Evolutionary conservation across 805 yeast species (phyloP), one percentile per base, ranked within the genome.

Genomic region (Kodamaea nitidulidarum): DNA sequence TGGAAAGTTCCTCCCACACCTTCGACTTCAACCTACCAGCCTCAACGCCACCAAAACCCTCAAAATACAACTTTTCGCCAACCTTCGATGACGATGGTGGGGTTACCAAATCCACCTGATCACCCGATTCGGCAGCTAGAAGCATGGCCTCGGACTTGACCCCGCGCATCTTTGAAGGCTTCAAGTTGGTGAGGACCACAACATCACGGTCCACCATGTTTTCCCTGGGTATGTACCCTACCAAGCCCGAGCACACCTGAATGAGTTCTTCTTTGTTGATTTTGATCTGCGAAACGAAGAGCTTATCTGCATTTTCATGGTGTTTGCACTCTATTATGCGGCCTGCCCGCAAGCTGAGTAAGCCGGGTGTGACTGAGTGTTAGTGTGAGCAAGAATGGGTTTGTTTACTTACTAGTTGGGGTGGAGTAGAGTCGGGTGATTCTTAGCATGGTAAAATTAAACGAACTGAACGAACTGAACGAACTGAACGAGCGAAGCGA

Each of bases 111-210:
- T 71, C 79, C 3, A 78, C 78, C 1, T 42, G 25, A 6, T 34
- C 46, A 4, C 27, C 40, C 0, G 38, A 25, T 16, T 55, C 75
- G 1, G 84, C 80, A n/a, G 86, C 85, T 15, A 81, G 51, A 1
- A 81, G 50, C 87, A 81, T 81, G 0, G 83, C 85, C 46, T 79
- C 76, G 2, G 84, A 78, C 29, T 51, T 54, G 15, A 74, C 70
- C 1, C 87, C 87, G 44, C 86, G 61, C 74, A 81, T 73, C 51
- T 78, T 79, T 8, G 78, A 67, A 3, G 80, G 73, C 48, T 80
- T 81, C 55, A 81, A 56, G 49, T 81, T 81, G 4, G 73, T 67
- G 15, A 80, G 63, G 2, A 81, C 61, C 0, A 80, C 78, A 2
- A 80, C 81, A 16, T 60, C 50, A 4, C 62, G 56, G 20, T 60